Evolutionary conservation across 805 yeast species (phyloP).

Genomic region (Ogataea angusta): DNA sequence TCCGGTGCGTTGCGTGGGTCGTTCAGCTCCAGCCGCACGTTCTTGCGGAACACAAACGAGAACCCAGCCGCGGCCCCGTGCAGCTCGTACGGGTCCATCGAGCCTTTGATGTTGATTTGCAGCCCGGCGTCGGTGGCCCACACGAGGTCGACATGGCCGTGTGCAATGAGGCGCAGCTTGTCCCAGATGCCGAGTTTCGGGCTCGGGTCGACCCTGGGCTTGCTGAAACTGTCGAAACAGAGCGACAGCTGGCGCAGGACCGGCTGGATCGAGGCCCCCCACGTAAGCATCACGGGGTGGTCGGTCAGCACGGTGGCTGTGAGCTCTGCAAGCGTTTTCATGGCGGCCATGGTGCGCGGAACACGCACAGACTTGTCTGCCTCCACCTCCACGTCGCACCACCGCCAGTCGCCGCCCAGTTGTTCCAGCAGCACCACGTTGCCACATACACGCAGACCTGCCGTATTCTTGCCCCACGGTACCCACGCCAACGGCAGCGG

Average conservation of each 20-base stretch:
- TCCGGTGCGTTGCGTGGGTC: conserved; percentile 59
- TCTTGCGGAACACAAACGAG: conserved; percentile 63
- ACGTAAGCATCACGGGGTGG: conserved; percentile 62
- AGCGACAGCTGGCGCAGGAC: conserved; percentile 78
- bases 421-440: conserved; percentile 69
- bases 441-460: conserved; percentile 44
- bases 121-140: conserved; percentile 44
- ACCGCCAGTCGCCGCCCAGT: conserved; percentile 48
- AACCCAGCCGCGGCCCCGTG: conserved; percentile 73
- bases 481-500: conserved; percentile 80
- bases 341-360: conserved; percentile 72
- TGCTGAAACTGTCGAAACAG: conserved; percentile 77
- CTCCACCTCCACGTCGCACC: conserved; percentile 45
- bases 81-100: conserved; percentile 73
- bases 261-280: conserved; percentile 85
- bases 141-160: conserved; percentile 55
- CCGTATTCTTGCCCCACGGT: conserved; percentile 40
- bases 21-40: conserved; percentile 60
- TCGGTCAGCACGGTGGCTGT: conserved; percentile 52
- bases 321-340: conserved; percentile 67
- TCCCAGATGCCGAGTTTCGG: conserved; percentile 91
- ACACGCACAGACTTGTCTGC: conserved; percentile 53
- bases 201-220: conserved; percentile 88
- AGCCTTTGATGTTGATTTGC: conserved; percentile 65
- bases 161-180: conserved; percentile 70